Base-by-base conservation (phyloP, 805 yeast genomes). In the Pichia nanzhaoensis region DNA sequence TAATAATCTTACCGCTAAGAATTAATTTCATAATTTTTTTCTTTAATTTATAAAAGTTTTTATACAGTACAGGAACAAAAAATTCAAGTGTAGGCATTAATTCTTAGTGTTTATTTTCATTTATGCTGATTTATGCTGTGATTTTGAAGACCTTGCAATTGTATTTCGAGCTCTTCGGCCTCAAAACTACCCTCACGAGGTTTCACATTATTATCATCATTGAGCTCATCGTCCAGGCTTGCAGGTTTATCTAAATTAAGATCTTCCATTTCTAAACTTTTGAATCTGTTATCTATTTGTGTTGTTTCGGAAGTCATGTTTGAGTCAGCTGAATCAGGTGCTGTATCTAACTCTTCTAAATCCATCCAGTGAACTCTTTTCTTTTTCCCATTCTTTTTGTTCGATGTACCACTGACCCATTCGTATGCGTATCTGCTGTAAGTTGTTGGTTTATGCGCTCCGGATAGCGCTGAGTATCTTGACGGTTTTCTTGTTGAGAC, bases 341-440 rank as follows among this genome's bases (percentile, higher is more conserved):
- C 41, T 13, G 18, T 22, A 30, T 39, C 35, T 18, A 30, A 30
- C 18, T 39, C 40, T 13, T 46, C 48, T 16, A 44, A 45, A 33
- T 41, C 50, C 4, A 51, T 42, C 68, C 68, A 65, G 32, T 59
- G 65, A 24, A 65, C 69, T 39, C 51, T 57, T 49, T 64, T 64
- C 52, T 61, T 61, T 54, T 57, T 60, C 27, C 47, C 38, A 12
- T 27, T 41, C 7, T 12, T 33, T n/a, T 39, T 22, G 13, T 10
- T 30, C 12, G 33, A 30, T 30, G 33, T 17, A 7, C 42, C 46
- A 32, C 42, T 32, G 13, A 45, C 45, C 48, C 48, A 41, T 28
- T 44, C 44, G 31, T 42, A 44, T 3, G 48, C 45, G 19, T 31
- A 41, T 21, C 42, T n/a, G 17, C 42, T 16, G 36, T 40, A 39